Evolutionary conservation across 1,284 basidiomycete species (phyloP), one percentile per base, ranked within the genome.

Genomic region (Pisolithus thermaeus): DNA sequence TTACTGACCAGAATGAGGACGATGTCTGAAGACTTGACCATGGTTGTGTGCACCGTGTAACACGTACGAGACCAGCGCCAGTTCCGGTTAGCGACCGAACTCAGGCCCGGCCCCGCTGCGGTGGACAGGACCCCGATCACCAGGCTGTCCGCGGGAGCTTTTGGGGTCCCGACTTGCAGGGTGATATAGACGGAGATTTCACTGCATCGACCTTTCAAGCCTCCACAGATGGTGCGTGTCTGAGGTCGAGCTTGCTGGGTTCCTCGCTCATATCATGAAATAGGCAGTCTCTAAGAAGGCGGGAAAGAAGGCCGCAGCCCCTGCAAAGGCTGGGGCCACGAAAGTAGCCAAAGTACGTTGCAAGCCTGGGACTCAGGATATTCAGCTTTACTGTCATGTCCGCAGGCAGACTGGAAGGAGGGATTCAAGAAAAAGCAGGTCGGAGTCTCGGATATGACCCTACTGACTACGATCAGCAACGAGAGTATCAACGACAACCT

Each of bases 401-500:
- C 46, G 47, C 51, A 97, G 92, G 94, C 94, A 51, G 94, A 97
- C 68, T 97, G 94, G 94, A 94, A 94, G 68, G 94, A 97, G 65
- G 92, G 92, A 16, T 96, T 97, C 78, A 94, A 92, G 84, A 97
- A 96, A 83, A 95, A 96, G 73, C 84, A 90, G 71, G 92, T 95
- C 52, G 97, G 97, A 54, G 96, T 99, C 52, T 87, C 92, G 49
- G 97, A 99, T 75, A 99, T 99, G 97, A 99, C 97, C 8, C 75
- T 99, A 56, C 77, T 99, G 56, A 91, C 91, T 50, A 97, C 93
- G 48, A 97, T 99, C 75, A 95, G 92, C 68, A 97, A 99, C 71
- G 96, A 99, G 65, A 88, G 88, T 60, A 87, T 99, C 79, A 99
- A 98, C 70, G 93, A 97, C 51, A 99, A 99, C 70, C 79, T 99